Conservation (phyloP, 2,329 filamentous ascomycete species). For the Sphaerostilbella broomeana region DNA sequence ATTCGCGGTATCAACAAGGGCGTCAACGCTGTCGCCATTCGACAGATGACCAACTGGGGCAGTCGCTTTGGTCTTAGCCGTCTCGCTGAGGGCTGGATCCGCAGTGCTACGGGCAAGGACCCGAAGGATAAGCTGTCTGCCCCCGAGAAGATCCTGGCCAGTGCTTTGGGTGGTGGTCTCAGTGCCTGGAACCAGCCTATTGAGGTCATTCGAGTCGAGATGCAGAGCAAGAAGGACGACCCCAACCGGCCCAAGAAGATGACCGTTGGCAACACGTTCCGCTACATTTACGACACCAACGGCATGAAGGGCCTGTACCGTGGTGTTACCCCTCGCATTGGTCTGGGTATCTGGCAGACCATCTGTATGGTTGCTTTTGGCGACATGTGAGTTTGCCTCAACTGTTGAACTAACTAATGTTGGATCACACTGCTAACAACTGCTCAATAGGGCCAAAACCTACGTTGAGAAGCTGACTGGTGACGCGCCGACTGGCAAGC, state of each 20-base stretch:
- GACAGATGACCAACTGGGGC: slow-evolving; percentile 99
- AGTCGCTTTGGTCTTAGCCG: slow-evolving; percentile 90
- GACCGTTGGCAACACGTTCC: slow-evolving; percentile 80
- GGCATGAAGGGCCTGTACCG: slow-evolving; percentile 91
- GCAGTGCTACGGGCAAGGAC: slow-evolving; percentile 69
- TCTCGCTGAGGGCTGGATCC: slow-evolving; percentile 84
- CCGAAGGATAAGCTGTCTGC: slow-evolving; percentile 70
- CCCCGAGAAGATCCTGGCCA: slow-evolving; percentile 83
- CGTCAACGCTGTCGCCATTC: slow-evolving; percentile 96
- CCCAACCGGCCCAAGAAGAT: slow-evolving; percentile 98
- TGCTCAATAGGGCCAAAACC: slow-evolving; percentile 50
- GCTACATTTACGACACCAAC: slow-evolving; percentile 87
- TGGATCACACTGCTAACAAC: slow-evolving; percentile 19
- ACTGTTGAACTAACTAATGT: slow-evolving; percentile 10
- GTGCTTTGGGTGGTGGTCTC: slow-evolving; percentile 82
- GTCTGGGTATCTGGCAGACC: slow-evolving; percentile 96
- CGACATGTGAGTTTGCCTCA: slow-evolving; percentile 69
- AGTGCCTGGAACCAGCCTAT: slow-evolving; percentile 99
- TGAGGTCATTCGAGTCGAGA: slow-evolving; percentile 98
- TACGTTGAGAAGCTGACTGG: slow-evolving; percentile 62
- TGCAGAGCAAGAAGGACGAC: slow-evolving; percentile 98
- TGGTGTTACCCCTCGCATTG: slow-evolving; percentile 88
- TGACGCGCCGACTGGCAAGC: slow-evolving; percentile 58
- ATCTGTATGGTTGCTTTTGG: slow-evolving; percentile 99
- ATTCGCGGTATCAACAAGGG: slow-evolving; percentile 96